phyloP scores from a whole-genome alignment of 768 basidiomycete species.

The Psilocybe cyanescens region DNA sequence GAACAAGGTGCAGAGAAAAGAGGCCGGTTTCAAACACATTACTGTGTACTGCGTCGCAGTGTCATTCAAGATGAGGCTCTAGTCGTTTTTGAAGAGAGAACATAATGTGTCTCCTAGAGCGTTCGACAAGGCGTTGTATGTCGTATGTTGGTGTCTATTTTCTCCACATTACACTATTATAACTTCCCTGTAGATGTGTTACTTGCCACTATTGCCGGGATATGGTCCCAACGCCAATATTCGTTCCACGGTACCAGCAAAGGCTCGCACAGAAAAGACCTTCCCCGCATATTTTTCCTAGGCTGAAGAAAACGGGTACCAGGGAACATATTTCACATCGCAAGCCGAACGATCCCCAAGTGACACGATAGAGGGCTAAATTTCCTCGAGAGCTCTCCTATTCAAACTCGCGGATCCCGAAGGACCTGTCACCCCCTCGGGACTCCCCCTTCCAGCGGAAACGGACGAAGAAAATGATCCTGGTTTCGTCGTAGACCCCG shows the following conservation, averaged over 20 bases:
- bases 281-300: slow-evolving; percentile 77
- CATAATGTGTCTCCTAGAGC: slow-evolving; percentile 88
- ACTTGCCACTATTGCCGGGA: slow-evolving; percentile 88
- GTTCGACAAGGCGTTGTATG: slow-evolving; percentile 93
- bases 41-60: slow-evolving; percentile 93
- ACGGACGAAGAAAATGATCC: slow-evolving; percentile 22
- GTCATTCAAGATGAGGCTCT: slow-evolving; percentile 51
- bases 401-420: slow-evolving; percentile 33
- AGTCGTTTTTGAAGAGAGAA: slow-evolving; percentile 81
- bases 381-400: slow-evolving; percentile 52
- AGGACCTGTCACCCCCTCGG: neutral
- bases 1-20: slow-evolving; percentile 84
- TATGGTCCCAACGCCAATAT: slow-evolving; percentile 85
- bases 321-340: slow-evolving; percentile 77
- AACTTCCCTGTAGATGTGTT: slow-evolving; percentile 72
- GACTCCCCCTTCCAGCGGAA: slow-evolving; percentile 12
- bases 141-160: slow-evolving; percentile 61
- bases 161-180: neutral
- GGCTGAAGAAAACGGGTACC: slow-evolving; percentile 89
- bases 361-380: slow-evolving; percentile 61
- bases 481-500: slow-evolving; percentile 11
- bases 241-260: slow-evolving; percentile 73
- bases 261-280: slow-evolving; percentile 53
- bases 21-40: slow-evolving; percentile 78
- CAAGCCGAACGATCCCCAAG: slow-evolving; percentile 35